phyloP scores from a whole-genome alignment of 1,284 basidiomycete genomes.

The Prillingera fragicola region DNA sequence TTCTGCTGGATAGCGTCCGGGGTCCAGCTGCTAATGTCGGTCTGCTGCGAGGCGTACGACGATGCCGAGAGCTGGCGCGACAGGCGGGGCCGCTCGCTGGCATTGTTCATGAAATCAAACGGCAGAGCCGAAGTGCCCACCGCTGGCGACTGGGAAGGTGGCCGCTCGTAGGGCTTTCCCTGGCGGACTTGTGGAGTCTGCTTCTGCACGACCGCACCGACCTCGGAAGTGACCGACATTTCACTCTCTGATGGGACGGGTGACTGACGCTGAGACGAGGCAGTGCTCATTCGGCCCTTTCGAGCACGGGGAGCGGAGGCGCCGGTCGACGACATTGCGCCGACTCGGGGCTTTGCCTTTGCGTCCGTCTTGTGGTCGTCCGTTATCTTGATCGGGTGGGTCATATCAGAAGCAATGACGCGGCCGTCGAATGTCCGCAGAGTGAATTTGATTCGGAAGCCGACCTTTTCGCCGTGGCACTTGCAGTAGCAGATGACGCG shows the following conservation, averaged over 20 bases:
- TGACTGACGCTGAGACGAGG: slow-evolving; percentile 36
- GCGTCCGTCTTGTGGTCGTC: slow-evolving; percentile 90
- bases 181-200: slow-evolving; percentile 36
- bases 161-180: slow-evolving; percentile 42
- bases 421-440: slow-evolving; percentile 76
- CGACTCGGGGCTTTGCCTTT: slow-evolving; percentile 32
- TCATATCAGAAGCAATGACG: slow-evolving; percentile 74
- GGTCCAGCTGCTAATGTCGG: slow-evolving; percentile 17
- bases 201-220: slow-evolving; percentile 38
- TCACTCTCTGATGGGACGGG: slow-evolving; percentile 41
- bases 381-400: slow-evolving; percentile 95
- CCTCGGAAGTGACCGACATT: slow-evolving; percentile 38
- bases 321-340: slow-evolving; percentile 14
- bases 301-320: slow-evolving; percentile 25
- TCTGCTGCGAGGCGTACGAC: slow-evolving; percentile 17
- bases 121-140: slow-evolving; percentile 20
- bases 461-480: slow-evolving; percentile 95
- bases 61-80: slow-evolving; percentile 28
- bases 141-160: slow-evolving; percentile 32
- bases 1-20: slow-evolving; percentile 13
- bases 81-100: slow-evolving; percentile 18
- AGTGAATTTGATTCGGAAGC: slow-evolving; percentile 86
- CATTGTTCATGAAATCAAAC: slow-evolving; percentile 19
- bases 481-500: slow-evolving; percentile 98
- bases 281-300: slow-evolving; percentile 34